These are phyloP conservation scores for Chlorella sp. DNA, from an alignment of 139 green algal genomes.

Conservation along the genomic window DNA sequence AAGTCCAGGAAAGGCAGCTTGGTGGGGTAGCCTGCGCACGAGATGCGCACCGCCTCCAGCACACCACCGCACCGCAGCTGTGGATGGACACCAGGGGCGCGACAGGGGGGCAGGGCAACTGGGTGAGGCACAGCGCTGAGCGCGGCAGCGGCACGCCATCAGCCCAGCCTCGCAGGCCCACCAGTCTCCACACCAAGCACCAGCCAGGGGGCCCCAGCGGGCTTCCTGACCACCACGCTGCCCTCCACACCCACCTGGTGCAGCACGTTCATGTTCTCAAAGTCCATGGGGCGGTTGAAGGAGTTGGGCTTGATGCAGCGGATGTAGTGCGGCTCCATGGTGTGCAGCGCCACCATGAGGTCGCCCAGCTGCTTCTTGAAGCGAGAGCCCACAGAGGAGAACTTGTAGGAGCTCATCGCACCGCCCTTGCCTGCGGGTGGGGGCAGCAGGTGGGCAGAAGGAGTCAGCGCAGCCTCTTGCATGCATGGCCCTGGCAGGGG, in stretches of 20 bases:
- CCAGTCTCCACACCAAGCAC: no score
- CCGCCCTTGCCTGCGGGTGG: background rate
- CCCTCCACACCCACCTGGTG: slow-evolving; percentile 62
- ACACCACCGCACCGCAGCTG: slow-evolving; percentile 98
- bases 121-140: background rate
- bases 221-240: no score
- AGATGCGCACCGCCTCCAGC: slow-evolving; percentile 98
- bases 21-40: slow-evolving; percentile 94
- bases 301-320: slow-evolving; percentile 99
- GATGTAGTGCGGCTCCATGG: slow-evolving; percentile 99
- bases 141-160: background rate
- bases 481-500: no score
- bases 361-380: slow-evolving; percentile 97
- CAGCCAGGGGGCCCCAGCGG: background rate
- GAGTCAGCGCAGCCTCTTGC: no score
- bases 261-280: slow-evolving; percentile 95
- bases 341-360: slow-evolving; percentile 93
- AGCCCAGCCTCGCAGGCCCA: background rate
- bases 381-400: slow-evolving; percentile 86
- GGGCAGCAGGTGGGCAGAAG: background rate
- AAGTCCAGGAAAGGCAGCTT: slow-evolving; percentile 92
- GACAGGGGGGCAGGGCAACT: no score
- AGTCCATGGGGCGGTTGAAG: slow-evolving; percentile 77
- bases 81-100: no score
- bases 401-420: slow-evolving; percentile 77